Base-by-base conservation (phyloP, 2,329 filamentous ascomycete species). In the Colletotrichum tabaci region DNA sequence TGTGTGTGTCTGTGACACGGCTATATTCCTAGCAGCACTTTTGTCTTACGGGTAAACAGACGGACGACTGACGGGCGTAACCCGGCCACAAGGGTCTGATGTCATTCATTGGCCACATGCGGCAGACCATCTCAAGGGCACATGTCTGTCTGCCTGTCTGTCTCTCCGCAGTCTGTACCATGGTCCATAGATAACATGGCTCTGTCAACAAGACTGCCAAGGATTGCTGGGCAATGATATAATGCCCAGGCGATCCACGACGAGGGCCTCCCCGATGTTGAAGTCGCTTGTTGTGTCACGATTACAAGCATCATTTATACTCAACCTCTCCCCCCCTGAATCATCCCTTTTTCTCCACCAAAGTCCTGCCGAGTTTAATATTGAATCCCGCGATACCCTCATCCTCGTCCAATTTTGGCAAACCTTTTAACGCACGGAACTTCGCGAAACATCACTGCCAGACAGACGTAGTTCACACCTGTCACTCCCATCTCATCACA, bases 91-190 rank as follows among this genome's bases (percentile, higher is more conserved):
- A 30, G 15, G 60, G 8, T 26, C 60, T 61, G 46, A 61, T 61
- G 60, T 61, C 58, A 61, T 61, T 61, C 60, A 61, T 61, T 38
- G 30, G 60, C 60, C 46, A 61, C 13, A 35, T 35, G 18, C 50
- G 46, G 16, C 52, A 55, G 30, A 30, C 30, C 30, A 55, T 35
- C 26, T 9, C 10, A 30, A 16, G 50, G 10, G 50, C 23, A 18
- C 35, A 16, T 18, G 50, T 13, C 13, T 30, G 9, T 23, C 5
- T 10, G 8, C 0, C 16, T 16, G 15, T 18, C 47, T 16, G 1
- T 46, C 4, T n/a, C 23, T 53, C 30, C 4, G 4, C 30, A 18
- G 16, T 13, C 52, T 23, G 21, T 38, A 16, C 30, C 30, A 21
- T 61, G n/a, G n/a, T 40, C 50, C n/a, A 30, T 42, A 3, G n/a